Percentiles rank a stretch among this genome's conserved stretches.
Evolutionary conservation across 2,329 filamentous ascomycete genomes (phyloP).

Genomic region (Claviceps paspali): DNA sequence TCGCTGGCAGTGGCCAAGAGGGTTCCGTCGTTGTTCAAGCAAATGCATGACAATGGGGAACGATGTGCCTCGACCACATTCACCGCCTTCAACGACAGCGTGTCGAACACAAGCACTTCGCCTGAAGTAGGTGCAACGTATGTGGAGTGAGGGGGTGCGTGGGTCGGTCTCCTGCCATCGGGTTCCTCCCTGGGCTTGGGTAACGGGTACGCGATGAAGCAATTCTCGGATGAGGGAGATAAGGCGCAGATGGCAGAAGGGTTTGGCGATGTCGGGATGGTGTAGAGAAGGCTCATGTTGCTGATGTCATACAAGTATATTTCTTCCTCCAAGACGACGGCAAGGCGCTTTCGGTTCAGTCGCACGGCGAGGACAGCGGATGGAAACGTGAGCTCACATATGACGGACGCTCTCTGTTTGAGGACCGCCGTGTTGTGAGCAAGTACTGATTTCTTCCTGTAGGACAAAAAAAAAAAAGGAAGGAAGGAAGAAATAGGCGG

Average conservation of each 20-base stretch:
- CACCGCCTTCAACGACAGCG: slow-evolving; percentile 74
- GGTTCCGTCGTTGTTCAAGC: slow-evolving; percentile 83
- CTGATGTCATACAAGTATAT: slow-evolving; percentile 98
- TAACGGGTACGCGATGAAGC: slow-evolving; percentile 86
- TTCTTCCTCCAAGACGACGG: slow-evolving; percentile 86
- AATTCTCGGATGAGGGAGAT: slow-evolving; percentile 88
- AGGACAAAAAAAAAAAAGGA: too few relatives aligned
- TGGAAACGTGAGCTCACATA: slow-evolving; percentile 96
- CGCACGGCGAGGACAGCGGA: slow-evolving; percentile 91
- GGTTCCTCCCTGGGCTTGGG: slow-evolving; percentile 54
- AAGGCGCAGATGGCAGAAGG: slow-evolving; percentile 81
- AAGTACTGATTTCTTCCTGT: slow-evolving; percentile 1
- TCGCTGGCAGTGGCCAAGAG: slow-evolving; percentile 89
- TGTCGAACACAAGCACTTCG: slow-evolving; percentile 86
- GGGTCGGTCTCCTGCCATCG: slow-evolving; percentile 48
- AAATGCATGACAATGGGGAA: slow-evolving; percentile 77
- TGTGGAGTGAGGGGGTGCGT: slow-evolving; percentile 67
- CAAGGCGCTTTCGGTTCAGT: slow-evolving; percentile 83
- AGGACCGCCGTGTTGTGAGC: background rate
- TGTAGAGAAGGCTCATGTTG: slow-evolving; percentile 91
- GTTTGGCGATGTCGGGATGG: slow-evolving; percentile 88
- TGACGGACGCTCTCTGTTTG: slow-evolving; percentile 53
- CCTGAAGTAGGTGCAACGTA: slow-evolving; percentile 76
- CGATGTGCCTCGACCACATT: slow-evolving; percentile 94
- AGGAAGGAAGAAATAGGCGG: background rate